Base-by-base conservation (phyloP, 2,329 filamentous ascomycete genomes). In the Diplodia seriata region DNA sequence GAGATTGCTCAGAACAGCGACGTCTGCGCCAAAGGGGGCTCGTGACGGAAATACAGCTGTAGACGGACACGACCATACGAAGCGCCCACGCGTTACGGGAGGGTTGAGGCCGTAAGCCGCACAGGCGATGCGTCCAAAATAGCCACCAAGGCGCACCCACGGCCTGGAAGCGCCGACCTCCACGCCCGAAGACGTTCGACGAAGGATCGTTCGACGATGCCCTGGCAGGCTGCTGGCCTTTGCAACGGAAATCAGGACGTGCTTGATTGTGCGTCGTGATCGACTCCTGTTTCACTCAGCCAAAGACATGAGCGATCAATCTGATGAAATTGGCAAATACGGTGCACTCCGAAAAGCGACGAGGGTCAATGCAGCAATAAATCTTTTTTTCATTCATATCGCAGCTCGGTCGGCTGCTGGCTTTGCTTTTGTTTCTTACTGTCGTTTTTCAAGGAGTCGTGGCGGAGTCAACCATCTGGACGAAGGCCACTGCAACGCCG, bases 401-500 rank as follows among this genome's bases (percentile, higher is more conserved):
- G 59, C 59, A 63, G 31, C 59, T 38, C 26, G 5, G 31, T 29
- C 47, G 12, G 31, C 59, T n/a, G 11, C 26, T 38, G 43, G 29
- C 3, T 26, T 26, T 63, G 47, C 47, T 51, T 38, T 33, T 63
- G 20, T 55, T 33, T 47, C 59, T 63, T 63, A 51, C 59, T 63
- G 59, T 51, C 36, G 36, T 51, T 36, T 62, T 38, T 47, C 43
- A 43, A 63, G 40, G 31, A 51, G 31, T 31, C 29, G 38, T 38
- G 59, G 59, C 59, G 59, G 59, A 63, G 47, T 63, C 4, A n/a
- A 36, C 59, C 59, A 47, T 38, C 26, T 31, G 57, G 40, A 38
- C 20, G 47, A 63, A 20, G 59, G 59, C 43, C 59, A 63, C 59
- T 63, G 59, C 59, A 63, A 63, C 59, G 59, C 59, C 59, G 59